Evolutionary conservation across 192 early-diverging fungal species (phyloP), one percentile per base, ranked within the genome.

Genomic region (Chytriomyces confervae): DNA sequence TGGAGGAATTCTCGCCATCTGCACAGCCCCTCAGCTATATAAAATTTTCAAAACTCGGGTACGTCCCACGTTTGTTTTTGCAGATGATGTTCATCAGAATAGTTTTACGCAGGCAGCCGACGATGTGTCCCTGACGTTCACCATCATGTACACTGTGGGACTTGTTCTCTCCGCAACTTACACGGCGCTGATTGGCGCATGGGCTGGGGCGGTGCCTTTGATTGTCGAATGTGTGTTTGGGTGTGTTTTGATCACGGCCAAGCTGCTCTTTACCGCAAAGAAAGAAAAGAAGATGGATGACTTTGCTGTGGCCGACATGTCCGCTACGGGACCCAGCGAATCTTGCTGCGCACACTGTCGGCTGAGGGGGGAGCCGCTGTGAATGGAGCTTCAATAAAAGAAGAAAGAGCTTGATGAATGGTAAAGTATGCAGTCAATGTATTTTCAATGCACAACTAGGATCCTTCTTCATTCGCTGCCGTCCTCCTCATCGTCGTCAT

Each of bases 11-110:
- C 66, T 68, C 11, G 66, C 66, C 13, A 46, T 68, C 5, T 68
- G 66, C 44, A 68, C 66, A 3, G 8, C 23, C 36, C 66, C 66
- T 3, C 66, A 68, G 44, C 27, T 68, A 2, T 68, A 68, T 68
- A 29, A 68, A 68, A 68, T 68, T 29, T 68, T 16, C 29, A 68
- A 68, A 46, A 68, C 66, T 18, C 20, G 44, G 23, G 66, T 68
- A 46, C 3, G 66, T 36, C 36, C 2, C 36, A 36, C 53, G 13
- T 13, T 57, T 0, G 13, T n/a, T 20, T 20, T 57, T 57, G 16
- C 53, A n/a, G 53, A n/a, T 2, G 20, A 13, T 13, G 20, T 57
- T 5, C 13, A 20, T 57, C 13, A 5, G 13, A 13, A 57, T 57
- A 20, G 20, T 57, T 57, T 13, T 57, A 20, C 53, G 2, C 29